A percentile compares a stretch with the other conserved stretches of the same genome.
Evolutionary conservation across 345 rosid genomes (phyloP).

Genomic region (Melaleuca alternifolia): DNA sequence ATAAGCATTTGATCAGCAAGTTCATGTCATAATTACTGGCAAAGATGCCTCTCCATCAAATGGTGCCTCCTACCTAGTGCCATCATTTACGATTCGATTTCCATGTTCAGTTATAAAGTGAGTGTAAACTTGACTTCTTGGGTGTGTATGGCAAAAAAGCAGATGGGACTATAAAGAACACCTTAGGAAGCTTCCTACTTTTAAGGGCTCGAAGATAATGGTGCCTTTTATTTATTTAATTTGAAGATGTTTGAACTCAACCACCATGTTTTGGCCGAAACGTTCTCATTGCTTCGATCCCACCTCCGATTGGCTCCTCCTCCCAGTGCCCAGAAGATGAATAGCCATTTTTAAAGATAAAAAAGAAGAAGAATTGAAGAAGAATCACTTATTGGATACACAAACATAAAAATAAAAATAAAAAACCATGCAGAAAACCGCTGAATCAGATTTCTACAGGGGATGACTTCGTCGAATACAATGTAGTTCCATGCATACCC

Average conservation of each 20-base stretch:
- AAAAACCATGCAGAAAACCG: not conserved
- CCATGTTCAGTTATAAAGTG: no score
- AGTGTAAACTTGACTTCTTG: not conserved
- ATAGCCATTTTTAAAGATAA: not conserved
- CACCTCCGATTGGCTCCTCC: not conserved
- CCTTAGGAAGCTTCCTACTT: not conserved
- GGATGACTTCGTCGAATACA: not conserved
- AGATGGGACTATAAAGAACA: not conserved
- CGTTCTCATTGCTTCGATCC: not conserved
- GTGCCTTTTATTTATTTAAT: not conserved
- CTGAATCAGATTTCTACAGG: not conserved
- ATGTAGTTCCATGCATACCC: not conserved
- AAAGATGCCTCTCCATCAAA: not conserved
- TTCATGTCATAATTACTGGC: not conserved
- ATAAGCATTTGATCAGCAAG: not conserved
- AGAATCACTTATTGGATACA: not conserved
- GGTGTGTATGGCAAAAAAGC: not conserved
- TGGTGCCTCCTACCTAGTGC: not conserved
- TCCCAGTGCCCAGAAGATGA: not conserved
- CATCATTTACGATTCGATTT: not conserved
- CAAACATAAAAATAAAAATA: not conserved
- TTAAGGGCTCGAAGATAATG: not conserved
- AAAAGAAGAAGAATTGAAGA: not conserved
- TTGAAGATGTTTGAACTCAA: no score
- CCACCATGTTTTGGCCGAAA: not conserved